Conservation (phyloP, 2,329 filamentous ascomycete genomes). For the Orbilia javanica region DNA sequence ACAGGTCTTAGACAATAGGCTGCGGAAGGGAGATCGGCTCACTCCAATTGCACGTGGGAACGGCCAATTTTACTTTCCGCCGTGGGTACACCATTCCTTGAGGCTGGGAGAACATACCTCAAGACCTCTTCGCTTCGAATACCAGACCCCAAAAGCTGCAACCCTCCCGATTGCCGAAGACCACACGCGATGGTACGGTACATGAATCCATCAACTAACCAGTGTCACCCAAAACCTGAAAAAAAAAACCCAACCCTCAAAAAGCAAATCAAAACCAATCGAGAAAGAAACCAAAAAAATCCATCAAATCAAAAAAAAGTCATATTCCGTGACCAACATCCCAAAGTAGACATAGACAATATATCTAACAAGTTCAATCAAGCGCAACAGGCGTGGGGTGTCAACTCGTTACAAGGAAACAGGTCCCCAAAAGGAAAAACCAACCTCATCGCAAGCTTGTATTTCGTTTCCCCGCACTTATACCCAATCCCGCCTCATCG, state of each 20-base stretch:
- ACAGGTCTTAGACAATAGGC: constrained; percentile 31
- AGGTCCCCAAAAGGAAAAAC: background rate
- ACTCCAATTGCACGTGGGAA: constrained; percentile 28
- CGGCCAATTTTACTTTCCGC: constrained; percentile 16
- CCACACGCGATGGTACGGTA: constrained; percentile 14
- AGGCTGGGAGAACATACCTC: background rate
- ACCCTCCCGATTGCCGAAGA: constrained; percentile 18
- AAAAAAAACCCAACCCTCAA: background rate
- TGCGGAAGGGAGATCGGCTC: constrained; percentile 48
- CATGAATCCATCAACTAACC: background rate
- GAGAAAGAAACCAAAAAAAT: no score
- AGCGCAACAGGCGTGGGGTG: constrained; percentile 27
- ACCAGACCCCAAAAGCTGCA: constrained; percentile 17
- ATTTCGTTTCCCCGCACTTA: constrained; percentile 45
- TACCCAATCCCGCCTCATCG: constrained; percentile 40
- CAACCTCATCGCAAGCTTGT: constrained; percentile 7
- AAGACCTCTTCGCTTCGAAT: constrained; percentile 14
- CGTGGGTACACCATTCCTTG: constrained; percentile 17
- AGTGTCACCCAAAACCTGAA: background rate
- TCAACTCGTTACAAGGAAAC: background rate
- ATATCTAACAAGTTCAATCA: no score
- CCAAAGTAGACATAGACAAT: background rate
- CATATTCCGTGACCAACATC: constrained; percentile 25
- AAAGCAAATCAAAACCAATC: constrained; percentile 14
- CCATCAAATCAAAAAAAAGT: background rate